Evolutionary conservation across 73 alveolate species (phyloP).

Genomic region (Blepharisma stoltei): DNA sequence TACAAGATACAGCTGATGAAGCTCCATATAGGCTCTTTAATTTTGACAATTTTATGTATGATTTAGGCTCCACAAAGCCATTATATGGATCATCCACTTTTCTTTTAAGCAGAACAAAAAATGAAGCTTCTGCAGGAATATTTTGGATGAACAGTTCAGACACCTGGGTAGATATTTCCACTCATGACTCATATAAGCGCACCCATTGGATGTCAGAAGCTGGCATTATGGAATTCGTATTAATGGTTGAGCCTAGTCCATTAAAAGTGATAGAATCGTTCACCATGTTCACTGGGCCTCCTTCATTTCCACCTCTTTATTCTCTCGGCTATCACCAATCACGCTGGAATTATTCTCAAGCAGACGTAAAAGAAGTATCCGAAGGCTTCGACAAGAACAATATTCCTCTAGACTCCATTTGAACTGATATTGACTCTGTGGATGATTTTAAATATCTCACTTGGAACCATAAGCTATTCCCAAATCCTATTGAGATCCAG

Average conservation of each 20-base stretch:
- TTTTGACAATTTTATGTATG: slow-evolving; percentile 62
- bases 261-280: background rate
- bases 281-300: slow-evolving; percentile 26
- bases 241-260: slow-evolving; percentile 28
- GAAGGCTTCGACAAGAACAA: slow-evolving; percentile 26
- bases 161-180: slow-evolving; percentile 50
- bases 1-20: slow-evolving; percentile 38
- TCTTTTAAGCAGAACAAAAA: slow-evolving; percentile 20
- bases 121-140: slow-evolving; percentile 26
- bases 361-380: slow-evolving; percentile 37
- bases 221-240: slow-evolving; percentile 42
- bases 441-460: slow-evolving; percentile 72
- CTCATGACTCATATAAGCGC: background rate
- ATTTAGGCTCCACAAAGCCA: slow-evolving; percentile 30
- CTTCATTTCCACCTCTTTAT: slow-evolving; percentile 37
- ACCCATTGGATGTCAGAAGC: slow-evolving; percentile 61
- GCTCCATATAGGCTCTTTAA: slow-evolving; percentile 75
- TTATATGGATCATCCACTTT: slow-evolving; percentile 53
- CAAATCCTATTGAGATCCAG: slow-evolving; percentile 55
- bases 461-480: slow-evolving; percentile 65
- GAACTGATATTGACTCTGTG: slow-evolving; percentile 70
- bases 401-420: slow-evolving; percentile 40
- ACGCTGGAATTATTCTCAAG: slow-evolving; percentile 57
- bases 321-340: slow-evolving; percentile 53
- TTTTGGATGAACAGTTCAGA: slow-evolving; percentile 55